Percentiles rank a stretch among this genome's conserved stretches.
Evolutionary conservation across 1,284 basidiomycete genomes (phyloP).

Genomic region (Pseudomicrostroma phylloplanum): DNA sequence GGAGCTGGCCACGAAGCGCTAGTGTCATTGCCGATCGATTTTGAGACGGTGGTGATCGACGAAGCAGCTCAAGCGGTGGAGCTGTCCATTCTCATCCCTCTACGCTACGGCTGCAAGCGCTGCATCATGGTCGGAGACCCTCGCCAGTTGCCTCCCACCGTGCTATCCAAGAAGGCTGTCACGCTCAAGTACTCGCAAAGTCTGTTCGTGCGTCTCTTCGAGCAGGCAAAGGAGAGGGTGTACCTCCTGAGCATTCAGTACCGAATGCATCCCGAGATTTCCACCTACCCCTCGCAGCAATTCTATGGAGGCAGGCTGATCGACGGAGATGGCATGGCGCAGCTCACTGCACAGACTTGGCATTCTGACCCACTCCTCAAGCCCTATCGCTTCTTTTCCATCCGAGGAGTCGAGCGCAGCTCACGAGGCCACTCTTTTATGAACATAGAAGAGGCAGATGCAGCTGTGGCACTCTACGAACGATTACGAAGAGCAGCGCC

Average conservation of each 20-base stretch:
- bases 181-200: constrained; percentile 78
- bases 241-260: constrained; percentile 96
- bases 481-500: constrained; percentile 65
- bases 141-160: constrained; percentile 92
- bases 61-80: constrained; percentile 98
- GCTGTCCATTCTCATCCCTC: constrained; percentile 88
- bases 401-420: constrained; percentile 57
- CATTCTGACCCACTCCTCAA: constrained; percentile 73
- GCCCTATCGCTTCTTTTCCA: constrained; percentile 73
- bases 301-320: constrained; percentile 78
- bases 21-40: constrained; percentile 65
- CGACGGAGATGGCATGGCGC: constrained; percentile 83
- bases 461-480: constrained; percentile 73
- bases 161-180: constrained; percentile 79
- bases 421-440: constrained; percentile 65
- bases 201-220: constrained; percentile 86
- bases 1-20: constrained; percentile 78
- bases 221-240: constrained; percentile 68
- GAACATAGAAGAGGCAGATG: constrained; percentile 70
- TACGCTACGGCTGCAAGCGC: constrained; percentile 76
- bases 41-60: constrained; percentile 94
- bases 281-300: constrained; percentile 74
- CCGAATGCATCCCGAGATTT: constrained; percentile 98
- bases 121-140: constrained; percentile 98
- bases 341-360: constrained; percentile 79